A percentile compares a stretch with the other conserved stretches of the same genome.
phyloP scores from a whole-genome alignment of 169 alveolate species.

The Plasmodium billcollinsi region DNA sequence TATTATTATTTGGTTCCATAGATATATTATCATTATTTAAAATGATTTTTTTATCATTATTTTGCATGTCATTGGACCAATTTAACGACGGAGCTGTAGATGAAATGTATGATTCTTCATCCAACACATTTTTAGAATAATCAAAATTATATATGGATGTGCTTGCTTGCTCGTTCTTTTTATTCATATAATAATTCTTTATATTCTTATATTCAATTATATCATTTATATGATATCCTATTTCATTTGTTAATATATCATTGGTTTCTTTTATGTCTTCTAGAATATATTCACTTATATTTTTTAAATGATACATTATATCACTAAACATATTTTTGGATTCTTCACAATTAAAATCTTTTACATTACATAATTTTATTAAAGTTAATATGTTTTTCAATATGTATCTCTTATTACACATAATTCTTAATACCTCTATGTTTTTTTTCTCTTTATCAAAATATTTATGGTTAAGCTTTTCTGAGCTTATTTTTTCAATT shows the following conservation, averaged over 20 bases:
- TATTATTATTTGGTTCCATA: no score
- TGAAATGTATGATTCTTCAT: conserved; percentile 16
- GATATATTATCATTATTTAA: no score
- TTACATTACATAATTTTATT: not conserved
- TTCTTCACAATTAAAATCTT: conserved; percentile 28
- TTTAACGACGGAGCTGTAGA: conserved; percentile 3
- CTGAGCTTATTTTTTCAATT: not conserved
- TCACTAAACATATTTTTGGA: conserved; percentile 33
- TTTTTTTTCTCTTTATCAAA: conserved; percentile 6
- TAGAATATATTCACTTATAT: not conserved
- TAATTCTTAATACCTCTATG: not conserved
- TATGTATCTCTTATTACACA: conserved; percentile 34
- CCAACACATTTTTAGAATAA: no score
- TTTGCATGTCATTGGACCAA: no score
- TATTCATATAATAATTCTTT: not conserved
- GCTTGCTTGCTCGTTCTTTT: not conserved
- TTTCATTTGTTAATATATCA: not conserved
- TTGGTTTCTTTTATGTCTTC: not conserved
- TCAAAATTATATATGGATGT: no score
- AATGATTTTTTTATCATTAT: no score
- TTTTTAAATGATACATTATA: conserved; percentile 19
- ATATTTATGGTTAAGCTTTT: not conserved
- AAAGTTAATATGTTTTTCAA: conserved; percentile 15
- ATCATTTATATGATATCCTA: not conserved
- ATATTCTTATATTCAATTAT: not conserved